phyloP scores from a whole-genome alignment of 805 yeast genomes.

The Pichia pseudocactophila region DNA sequence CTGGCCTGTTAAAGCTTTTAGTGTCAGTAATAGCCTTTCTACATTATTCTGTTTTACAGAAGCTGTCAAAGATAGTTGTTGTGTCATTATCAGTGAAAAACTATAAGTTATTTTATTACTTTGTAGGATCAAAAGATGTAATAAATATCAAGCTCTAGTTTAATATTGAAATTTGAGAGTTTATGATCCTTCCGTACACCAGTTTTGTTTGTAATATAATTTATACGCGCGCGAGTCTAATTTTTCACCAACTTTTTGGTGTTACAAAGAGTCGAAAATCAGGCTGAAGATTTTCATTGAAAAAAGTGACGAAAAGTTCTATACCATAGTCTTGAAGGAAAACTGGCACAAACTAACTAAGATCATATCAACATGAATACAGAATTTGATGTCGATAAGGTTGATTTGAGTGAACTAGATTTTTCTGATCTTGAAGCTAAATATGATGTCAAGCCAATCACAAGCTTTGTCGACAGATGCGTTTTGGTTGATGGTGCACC shows the following conservation, averaged over 20 bases:
- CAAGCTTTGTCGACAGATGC: constrained; percentile 56
- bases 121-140: too few relatives aligned
- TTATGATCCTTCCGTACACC: too few relatives aligned
- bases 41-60: constrained; percentile 34
- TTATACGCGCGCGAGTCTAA: too few relatives aligned
- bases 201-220: too few relatives aligned
- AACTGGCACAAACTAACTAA: neutral
- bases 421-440: constrained; percentile 79
- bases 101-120: too few relatives aligned
- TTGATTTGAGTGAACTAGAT: constrained; percentile 56
- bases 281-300: neutral
- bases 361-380: constrained; percentile 11
- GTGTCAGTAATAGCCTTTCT: constrained; percentile 36
- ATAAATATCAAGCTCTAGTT: too few relatives aligned
- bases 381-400: constrained; percentile 26
- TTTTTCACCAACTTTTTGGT: too few relatives aligned
- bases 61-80: constrained; percentile 42
- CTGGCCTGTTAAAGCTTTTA: constrained; percentile 45
- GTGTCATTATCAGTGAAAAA: constrained; percentile 50
- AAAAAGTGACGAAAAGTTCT: too few relatives aligned
- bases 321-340: too few relatives aligned
- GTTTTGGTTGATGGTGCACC: constrained; percentile 95
- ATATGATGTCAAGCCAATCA: constrained; percentile 49
- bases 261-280: neutral
- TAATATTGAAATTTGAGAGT: too few relatives aligned